Base-by-base conservation (phyloP, 1,139 yeast species). In the Zygoascus sp. region DNA sequence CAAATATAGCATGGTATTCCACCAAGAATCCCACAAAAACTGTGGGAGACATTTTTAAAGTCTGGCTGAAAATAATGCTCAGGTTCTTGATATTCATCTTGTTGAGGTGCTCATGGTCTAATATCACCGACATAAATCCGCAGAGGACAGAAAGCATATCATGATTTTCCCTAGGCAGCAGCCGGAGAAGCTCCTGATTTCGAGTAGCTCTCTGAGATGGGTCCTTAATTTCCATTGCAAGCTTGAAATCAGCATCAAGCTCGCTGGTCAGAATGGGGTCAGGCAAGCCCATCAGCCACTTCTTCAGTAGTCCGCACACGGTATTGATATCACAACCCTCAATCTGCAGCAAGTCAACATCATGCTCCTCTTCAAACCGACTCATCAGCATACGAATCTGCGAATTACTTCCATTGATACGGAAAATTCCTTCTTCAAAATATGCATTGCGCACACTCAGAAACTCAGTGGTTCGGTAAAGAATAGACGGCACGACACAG, bases 381-480 rank as follows among this genome's bases (percentile, higher is more conserved):
- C 81, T 87, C 58, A 85, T 87, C 41, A 92, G 73, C 35, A 74
- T 77, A 49, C 86, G 77, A 21, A 92, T 87, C 42, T 83, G 75
- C 0, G 90, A 77, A 46, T 92, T 86, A 28, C 96, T 85, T 2
- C 98, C 98, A 64, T 94, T 87, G 48, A 90, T 70, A 53, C 98
- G 73, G 68, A 92, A 92, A 1, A 92, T 78, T 2, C 98, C 98
- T 61, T 90, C 96, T 63, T 88, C 95, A 53, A 77, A 78, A 16
- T 84, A 72, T 0, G 95, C 96, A 9, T 85, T 81, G 19, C 82
- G 76, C 42, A 72, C 75, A 46, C 77, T 74, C 43, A 92, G 70
- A 56, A 76, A 84, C 50, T 81, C 87, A 39, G 92, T 64, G 59
- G 96, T 88, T 50, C 96, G 71, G 59, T 69, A 84, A 19, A 88